These are phyloP conservation scores for Cercospora sp. DNA, from an alignment of 2,329 filamentous ascomycete genomes.

Conservation along the genomic window DNA sequence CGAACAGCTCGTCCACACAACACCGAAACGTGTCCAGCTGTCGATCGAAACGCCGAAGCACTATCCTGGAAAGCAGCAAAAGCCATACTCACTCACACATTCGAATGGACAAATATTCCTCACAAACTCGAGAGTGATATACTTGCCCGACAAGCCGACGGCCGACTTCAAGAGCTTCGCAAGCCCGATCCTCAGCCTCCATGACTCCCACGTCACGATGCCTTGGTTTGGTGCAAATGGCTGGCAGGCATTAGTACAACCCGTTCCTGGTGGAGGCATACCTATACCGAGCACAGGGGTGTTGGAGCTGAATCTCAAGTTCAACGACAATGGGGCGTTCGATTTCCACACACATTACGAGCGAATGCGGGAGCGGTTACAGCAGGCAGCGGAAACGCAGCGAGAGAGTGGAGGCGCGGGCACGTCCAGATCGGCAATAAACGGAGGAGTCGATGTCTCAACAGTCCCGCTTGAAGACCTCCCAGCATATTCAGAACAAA, in stretches of 20 bases:
- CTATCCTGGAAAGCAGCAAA: slow-evolving; percentile 62
- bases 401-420: slow-evolving; percentile 44
- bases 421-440: slow-evolving; percentile 36
- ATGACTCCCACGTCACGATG: slow-evolving; percentile 81
- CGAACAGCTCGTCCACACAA: slow-evolving; percentile 79
- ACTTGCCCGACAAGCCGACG: slow-evolving; percentile 73
- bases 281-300: slow-evolving; percentile 68
- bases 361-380: slow-evolving; percentile 77
- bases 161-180: slow-evolving; percentile 80
- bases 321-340: slow-evolving; percentile 93
- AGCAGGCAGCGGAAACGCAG: slow-evolving; percentile 76
- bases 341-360: slow-evolving; percentile 85
- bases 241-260: slow-evolving; percentile 78
- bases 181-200: slow-evolving; percentile 80
- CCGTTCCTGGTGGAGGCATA: slow-evolving; percentile 80
- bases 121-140: slow-evolving; percentile 68
- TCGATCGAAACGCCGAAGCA: slow-evolving; percentile 58
- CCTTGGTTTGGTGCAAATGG: slow-evolving; percentile 93
- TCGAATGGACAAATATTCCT: slow-evolving; percentile 32
- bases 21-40: slow-evolving; percentile 75
- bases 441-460: slow-evolving; percentile 56
- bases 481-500: slow-evolving; percentile 75
- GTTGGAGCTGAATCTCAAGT: slow-evolving; percentile 80
- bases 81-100: slow-evolving; percentile 36
- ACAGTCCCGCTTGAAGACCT: slow-evolving; percentile 80